A percentile compares a stretch with the other conserved stretches of the same genome.
phyloP scores from a whole-genome alignment of 257 asterid species.

The Mitragyna speciosa region DNA sequence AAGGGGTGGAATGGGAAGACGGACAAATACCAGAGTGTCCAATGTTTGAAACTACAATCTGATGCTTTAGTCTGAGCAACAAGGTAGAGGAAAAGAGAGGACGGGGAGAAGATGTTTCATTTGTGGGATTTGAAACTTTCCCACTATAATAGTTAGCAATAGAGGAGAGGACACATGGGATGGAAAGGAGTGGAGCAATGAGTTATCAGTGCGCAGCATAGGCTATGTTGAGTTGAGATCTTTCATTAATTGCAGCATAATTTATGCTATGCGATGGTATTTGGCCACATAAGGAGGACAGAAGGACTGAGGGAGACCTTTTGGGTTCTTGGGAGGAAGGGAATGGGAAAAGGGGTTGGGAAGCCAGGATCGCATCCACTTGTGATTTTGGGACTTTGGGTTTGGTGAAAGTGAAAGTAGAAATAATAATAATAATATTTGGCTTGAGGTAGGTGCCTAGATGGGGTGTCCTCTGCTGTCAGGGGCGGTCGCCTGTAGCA shows the following conservation, averaged over 20 bases:
- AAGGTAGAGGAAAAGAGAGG: not conserved
- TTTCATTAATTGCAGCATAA: constrained; percentile 11
- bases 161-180: too few species aligned
- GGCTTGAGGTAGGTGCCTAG: constrained; percentile 27
- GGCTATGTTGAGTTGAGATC: not conserved
- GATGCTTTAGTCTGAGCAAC: not conserved
- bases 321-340: not conserved
- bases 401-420: constrained; percentile 42
- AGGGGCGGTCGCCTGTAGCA: not conserved
- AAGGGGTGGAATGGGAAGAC: not conserved
- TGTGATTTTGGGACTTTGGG: constrained; percentile 22
- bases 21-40: not conserved
- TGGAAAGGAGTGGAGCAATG: too few species aligned
- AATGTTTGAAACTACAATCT: not conserved
- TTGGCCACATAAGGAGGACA: constrained; percentile 11
- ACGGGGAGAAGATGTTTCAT: not conserved
- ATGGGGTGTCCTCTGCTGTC: not conserved
- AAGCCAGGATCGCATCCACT: constrained; percentile 14
- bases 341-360: not conserved
- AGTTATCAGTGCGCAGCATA: not conserved
- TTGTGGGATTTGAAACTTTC: not conserved
- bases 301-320: not conserved
- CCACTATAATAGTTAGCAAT: too few species aligned
- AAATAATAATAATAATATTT: not conserved
- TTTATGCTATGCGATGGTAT: constrained; percentile 18